Evolutionary conservation across 257 asterid species (phyloP).

Genomic region (Ehretia macrophylla): DNA sequence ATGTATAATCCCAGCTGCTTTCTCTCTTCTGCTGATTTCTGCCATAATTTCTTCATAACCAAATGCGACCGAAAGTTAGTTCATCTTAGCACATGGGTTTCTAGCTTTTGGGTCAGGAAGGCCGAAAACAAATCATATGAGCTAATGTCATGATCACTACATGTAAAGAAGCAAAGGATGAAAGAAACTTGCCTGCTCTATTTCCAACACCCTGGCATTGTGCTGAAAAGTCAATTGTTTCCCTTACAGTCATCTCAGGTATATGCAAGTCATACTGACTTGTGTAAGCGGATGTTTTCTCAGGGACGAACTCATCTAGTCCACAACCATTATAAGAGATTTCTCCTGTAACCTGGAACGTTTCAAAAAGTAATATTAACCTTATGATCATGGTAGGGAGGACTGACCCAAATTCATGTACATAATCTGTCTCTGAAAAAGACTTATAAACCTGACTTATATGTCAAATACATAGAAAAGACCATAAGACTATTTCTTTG

Average conservation of each 20-base stretch:
- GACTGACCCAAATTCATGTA: too few relatives aligned
- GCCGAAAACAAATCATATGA: too few relatives aligned
- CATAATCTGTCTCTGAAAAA: too few relatives aligned
- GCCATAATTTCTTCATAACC: conserved; percentile 35
- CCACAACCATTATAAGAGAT: conserved; percentile 46
- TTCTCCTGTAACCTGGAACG: conserved; percentile 47
- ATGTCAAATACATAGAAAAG: too few relatives aligned
- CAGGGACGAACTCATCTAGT: conserved; percentile 50
- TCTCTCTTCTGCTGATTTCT: conserved; percentile 56
- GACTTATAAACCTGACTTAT: too few relatives aligned
- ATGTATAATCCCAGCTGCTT: conserved; percentile 52
- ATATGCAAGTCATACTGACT: conserved; percentile 56
- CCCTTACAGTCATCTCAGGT: conserved; percentile 63
- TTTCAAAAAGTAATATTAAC: not conserved
- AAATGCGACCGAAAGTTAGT: not conserved
- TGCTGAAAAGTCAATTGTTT: conserved; percentile 48
- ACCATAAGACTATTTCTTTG: too few relatives aligned
- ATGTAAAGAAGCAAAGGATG: not conserved
- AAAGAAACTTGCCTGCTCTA: conserved; percentile 38
- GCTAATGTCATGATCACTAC: not conserved
- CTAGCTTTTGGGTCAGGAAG: too few relatives aligned
- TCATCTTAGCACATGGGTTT: not conserved
- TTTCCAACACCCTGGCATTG: conserved; percentile 55
- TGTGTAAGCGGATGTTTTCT: conserved; percentile 57
- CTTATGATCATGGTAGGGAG: not conserved